A percentile compares a stretch with the other conserved stretches of the same genome.
Evolutionary conservation across 768 basidiomycete genomes (phyloP).

Genomic region (Tephrocybe sp.): DNA sequence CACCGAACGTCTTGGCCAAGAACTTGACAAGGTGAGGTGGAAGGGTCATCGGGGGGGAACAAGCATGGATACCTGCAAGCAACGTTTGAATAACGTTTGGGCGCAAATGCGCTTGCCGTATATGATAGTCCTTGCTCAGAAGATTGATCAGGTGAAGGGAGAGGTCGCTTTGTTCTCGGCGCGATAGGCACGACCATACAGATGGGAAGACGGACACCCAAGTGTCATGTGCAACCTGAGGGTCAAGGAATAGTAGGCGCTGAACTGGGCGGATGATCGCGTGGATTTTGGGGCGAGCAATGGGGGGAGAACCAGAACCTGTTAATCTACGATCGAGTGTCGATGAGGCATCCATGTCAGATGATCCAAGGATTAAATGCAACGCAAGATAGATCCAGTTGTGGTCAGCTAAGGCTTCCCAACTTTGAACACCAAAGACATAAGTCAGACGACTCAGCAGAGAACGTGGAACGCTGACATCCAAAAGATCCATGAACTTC

Average conservation of each 20-base stretch:
- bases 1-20: constrained; percentile 91
- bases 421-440: constrained; percentile 88
- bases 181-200: constrained; percentile 79
- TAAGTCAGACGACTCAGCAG: constrained; percentile 82
- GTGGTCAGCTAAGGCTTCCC: constrained; percentile 89
- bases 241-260: constrained; percentile 78
- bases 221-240: constrained; percentile 69
- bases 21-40: constrained; percentile 96
- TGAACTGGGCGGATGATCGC: constrained; percentile 74
- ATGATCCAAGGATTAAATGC: constrained; percentile 76
- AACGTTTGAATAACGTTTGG: constrained; percentile 93
- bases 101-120: constrained; percentile 81
- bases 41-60: constrained; percentile 80
- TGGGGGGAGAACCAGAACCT: constrained; percentile 27
- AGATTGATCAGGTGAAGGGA: constrained; percentile 88
- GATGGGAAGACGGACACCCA: constrained; percentile 90
- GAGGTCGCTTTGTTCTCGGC: constrained; percentile 85
- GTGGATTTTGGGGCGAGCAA: constrained; percentile 44
- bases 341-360: constrained; percentile 39
- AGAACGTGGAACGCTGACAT: constrained; percentile 82
- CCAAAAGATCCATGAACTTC: constrained; percentile 86
- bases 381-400: constrained; percentile 95
- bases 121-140: constrained; percentile 91
- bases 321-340: constrained; percentile 40
- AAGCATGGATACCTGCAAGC: constrained; percentile 80